A percentile compares a stretch with the other conserved stretches of the same genome.
These are phyloP conservation scores for Sclerotinia minor DNA, from an alignment of 2,329 filamentous ascomycete genomes.

Conservation along the genomic window DNA sequence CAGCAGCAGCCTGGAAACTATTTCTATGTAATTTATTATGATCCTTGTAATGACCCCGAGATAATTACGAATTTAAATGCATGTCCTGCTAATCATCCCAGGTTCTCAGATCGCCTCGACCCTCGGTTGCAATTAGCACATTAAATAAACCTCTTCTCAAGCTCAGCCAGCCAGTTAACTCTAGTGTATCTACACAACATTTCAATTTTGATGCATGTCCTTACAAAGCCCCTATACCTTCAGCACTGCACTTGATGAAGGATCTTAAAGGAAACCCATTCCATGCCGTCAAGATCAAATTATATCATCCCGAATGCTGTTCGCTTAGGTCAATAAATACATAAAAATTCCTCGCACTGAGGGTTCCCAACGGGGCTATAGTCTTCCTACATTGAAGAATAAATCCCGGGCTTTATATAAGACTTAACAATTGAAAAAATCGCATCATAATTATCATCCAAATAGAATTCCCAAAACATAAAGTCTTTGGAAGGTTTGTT, in stretches of 20 bases:
- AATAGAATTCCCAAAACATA: constrained; percentile 29
- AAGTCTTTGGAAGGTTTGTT: constrained; percentile 41
- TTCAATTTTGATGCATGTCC: not conserved
- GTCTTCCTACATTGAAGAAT: not conserved
- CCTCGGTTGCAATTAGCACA: not conserved
- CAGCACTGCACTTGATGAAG: not conserved
- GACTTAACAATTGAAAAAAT: constrained; percentile 29
- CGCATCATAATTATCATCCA: constrained; percentile 43
- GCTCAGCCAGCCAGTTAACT: not conserved
- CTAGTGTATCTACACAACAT: not conserved
- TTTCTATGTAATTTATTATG: not conserved
- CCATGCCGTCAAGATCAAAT: not conserved
- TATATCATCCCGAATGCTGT: not conserved
- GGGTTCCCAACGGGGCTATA: not conserved
- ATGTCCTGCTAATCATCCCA: not conserved
- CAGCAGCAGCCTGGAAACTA: not conserved
- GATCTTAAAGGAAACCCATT: not conserved
- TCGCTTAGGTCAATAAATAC: too few species aligned
- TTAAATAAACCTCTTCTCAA: not conserved
- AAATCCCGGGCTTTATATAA: not conserved
- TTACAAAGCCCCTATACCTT: not conserved
- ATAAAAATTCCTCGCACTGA: not conserved
- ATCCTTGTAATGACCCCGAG: not conserved
- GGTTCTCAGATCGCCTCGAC: not conserved
- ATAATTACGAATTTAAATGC: not conserved